A percentile compares a stretch with the other conserved stretches of the same genome.
Evolutionary conservation across 1,284 basidiomycete species (phyloP).

Genomic region (Ceratobasidium papillatum): DNA sequence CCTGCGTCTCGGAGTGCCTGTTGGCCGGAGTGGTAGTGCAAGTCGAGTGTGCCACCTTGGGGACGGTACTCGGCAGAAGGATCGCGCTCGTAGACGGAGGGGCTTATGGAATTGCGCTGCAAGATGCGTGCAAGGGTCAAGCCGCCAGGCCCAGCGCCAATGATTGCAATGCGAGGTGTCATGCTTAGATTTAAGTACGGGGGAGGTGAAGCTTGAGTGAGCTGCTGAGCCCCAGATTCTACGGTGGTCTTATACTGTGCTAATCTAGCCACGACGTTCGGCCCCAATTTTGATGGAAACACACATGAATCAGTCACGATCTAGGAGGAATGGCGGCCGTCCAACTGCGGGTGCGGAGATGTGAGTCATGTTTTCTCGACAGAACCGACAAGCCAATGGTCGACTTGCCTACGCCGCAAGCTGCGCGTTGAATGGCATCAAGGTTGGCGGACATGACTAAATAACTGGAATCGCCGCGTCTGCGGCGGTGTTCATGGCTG

Average conservation of each 20-base stretch:
- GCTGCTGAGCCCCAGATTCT: background rate
- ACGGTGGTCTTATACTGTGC: background rate
- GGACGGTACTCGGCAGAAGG: conserved; percentile 48
- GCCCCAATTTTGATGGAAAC: background rate
- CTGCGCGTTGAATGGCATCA: background rate
- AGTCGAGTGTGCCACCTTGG: conserved; percentile 56
- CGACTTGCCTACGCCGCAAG: background rate
- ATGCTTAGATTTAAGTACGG: background rate
- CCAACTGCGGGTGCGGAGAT: background rate
- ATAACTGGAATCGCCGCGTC: background rate
- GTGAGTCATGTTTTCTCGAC: background rate
- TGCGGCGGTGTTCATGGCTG: background rate
- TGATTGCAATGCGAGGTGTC: conserved; percentile 48
- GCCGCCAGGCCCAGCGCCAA: conserved; percentile 55
- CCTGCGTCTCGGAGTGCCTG: conserved; percentile 51
- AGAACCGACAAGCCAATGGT: background rate
- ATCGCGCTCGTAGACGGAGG: conserved; percentile 54
- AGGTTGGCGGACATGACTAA: background rate
- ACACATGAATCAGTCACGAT: background rate
- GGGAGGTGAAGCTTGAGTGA: background rate
- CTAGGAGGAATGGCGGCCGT: background rate
- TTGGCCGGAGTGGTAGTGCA: conserved; percentile 54
- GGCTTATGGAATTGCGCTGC: conserved; percentile 49
- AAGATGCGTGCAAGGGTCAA: conserved; percentile 55
- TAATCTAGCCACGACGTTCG: background rate